A percentile compares a stretch with the other conserved stretches of the same genome.
phyloP scores from a whole-genome alignment of 163 green algal species.

The Coccomyxa subellipsoidea region DNA sequence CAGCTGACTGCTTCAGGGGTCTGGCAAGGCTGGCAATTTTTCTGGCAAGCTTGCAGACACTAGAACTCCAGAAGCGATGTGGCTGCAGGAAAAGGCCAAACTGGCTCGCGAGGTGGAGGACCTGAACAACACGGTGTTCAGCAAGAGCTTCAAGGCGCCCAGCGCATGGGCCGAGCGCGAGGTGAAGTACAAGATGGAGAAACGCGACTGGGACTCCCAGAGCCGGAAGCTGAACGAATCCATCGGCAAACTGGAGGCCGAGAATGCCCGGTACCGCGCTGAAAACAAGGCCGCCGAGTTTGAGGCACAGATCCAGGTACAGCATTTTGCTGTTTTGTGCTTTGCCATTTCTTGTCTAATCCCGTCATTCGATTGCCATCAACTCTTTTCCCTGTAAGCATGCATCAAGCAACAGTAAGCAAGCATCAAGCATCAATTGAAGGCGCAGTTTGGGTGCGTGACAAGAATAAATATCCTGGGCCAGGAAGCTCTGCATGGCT shows the following conservation, averaged over 20 bases:
- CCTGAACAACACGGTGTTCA: constrained; percentile 54
- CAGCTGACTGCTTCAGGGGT: too few relatives aligned
- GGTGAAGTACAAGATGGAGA: constrained; percentile 61
- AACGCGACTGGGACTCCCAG: constrained; percentile 42
- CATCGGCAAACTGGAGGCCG: constrained; percentile 16
- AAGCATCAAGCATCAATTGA: too few relatives aligned
- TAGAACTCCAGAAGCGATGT: not conserved
- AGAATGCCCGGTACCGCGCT: constrained; percentile 27
- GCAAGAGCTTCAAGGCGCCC: constrained; percentile 57
- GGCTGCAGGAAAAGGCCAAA: constrained; percentile 27
- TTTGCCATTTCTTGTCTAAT: too few relatives aligned
- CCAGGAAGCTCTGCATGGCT: too few relatives aligned
- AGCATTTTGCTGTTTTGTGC: too few relatives aligned
- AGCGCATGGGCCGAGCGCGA: constrained; percentile 59
- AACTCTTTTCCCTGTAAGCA: too few relatives aligned
- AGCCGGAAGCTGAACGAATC: constrained; percentile 18
- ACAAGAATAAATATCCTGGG: too few relatives aligned
- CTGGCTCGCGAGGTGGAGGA: constrained; percentile 40
- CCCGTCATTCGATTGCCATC: too few relatives aligned
- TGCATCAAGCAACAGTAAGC: too few relatives aligned
- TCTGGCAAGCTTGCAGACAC: too few relatives aligned
- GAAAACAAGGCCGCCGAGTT: constrained; percentile 34
- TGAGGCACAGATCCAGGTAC: constrained; percentile 21
- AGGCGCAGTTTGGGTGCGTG: too few relatives aligned
- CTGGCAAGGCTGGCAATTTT: too few relatives aligned